Conservation (phyloP, 305 asterid species). For the Fraxinus floribunda region DNA sequence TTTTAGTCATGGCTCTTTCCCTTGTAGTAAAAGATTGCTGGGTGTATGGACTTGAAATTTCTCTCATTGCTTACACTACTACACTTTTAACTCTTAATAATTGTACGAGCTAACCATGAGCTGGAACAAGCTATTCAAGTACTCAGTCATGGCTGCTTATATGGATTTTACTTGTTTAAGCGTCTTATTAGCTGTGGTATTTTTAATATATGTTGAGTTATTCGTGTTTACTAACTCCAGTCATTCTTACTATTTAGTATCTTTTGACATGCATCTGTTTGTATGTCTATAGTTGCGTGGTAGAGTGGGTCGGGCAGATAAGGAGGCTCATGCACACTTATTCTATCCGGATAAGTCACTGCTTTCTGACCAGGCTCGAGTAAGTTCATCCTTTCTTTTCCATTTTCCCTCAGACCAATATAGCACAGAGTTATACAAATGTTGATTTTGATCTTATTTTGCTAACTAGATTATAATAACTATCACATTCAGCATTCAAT, state of each 20-base stretch:
- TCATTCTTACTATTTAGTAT: conserved; percentile 7
- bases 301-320: conserved; percentile 97
- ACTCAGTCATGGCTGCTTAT: not conserved
- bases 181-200: not conserved
- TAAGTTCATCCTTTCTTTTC: conserved; percentile 43
- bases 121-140: conserved; percentile 3
- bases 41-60: not conserved
- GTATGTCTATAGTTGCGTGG: conserved; percentile 73
- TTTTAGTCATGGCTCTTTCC: conserved; percentile 3
- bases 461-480: not conserved
- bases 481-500: not conserved
- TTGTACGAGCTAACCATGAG: conserved; percentile 8
- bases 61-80: not conserved
- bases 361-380: conserved; percentile 87
- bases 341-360: conserved; percentile 88
- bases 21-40: not conserved
- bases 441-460: not conserved
- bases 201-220: conserved; percentile 9
- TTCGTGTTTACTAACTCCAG: conserved; percentile 15
- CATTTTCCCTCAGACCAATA: conserved; percentile 19
- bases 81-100: not conserved
- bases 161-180: not conserved
- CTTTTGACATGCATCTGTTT: conserved; percentile 17
- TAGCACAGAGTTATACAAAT: not conserved
- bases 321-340: conserved; percentile 94